Percentiles rank a stretch among this genome's conserved stretches.
Evolutionary conservation across 352 stramenopile genomes (phyloP).

Genomic region (Thalassiosira hispida): DNA sequence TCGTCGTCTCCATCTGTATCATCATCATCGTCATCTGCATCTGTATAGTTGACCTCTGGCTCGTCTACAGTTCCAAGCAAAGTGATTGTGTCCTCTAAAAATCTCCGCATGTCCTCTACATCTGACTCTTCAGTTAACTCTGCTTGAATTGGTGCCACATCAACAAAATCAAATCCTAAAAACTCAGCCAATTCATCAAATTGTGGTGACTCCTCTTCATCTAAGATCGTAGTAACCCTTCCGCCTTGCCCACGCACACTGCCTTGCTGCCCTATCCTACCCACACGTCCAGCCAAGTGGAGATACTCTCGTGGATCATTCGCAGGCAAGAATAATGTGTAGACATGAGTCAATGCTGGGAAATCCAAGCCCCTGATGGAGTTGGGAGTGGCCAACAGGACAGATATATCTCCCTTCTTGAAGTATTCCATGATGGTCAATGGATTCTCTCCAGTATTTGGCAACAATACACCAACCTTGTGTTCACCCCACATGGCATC

Average conservation of each 20-base stretch:
- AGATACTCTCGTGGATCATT: slow-evolving; percentile 84
- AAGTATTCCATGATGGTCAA: slow-evolving; percentile 80
- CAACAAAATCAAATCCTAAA: slow-evolving; percentile 75
- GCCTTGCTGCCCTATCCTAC: slow-evolving; percentile 78
- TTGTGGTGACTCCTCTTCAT: slow-evolving; percentile 66
- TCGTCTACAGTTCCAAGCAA: slow-evolving; percentile 54
- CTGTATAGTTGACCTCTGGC: slow-evolving; percentile 21
- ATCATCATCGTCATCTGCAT: slow-evolving; percentile 18
- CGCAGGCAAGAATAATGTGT: slow-evolving; percentile 78
- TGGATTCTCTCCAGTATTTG: slow-evolving; percentile 68
- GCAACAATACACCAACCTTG: slow-evolving; percentile 74
- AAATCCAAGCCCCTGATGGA: slow-evolving; percentile 82
- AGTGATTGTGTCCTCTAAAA: slow-evolving; percentile 75
- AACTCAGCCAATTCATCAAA: slow-evolving; percentile 70
- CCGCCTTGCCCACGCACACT: slow-evolving; percentile 66
- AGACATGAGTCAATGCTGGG: slow-evolving; percentile 78
- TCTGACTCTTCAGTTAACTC: slow-evolving; percentile 48
- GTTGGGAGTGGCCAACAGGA: slow-evolving; percentile 80
- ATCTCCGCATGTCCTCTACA: slow-evolving; percentile 74
- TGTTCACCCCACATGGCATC: slow-evolving; percentile 82
- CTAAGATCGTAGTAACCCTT: slow-evolving; percentile 75
- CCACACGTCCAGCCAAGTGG: slow-evolving; percentile 81
- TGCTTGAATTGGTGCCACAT: slow-evolving; percentile 54
- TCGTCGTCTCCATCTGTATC: slow-evolving; percentile 49
- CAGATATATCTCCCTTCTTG: slow-evolving; percentile 69